Base-by-base conservation (phyloP, 331 rosid species). In the Malus hybrid region DNA sequence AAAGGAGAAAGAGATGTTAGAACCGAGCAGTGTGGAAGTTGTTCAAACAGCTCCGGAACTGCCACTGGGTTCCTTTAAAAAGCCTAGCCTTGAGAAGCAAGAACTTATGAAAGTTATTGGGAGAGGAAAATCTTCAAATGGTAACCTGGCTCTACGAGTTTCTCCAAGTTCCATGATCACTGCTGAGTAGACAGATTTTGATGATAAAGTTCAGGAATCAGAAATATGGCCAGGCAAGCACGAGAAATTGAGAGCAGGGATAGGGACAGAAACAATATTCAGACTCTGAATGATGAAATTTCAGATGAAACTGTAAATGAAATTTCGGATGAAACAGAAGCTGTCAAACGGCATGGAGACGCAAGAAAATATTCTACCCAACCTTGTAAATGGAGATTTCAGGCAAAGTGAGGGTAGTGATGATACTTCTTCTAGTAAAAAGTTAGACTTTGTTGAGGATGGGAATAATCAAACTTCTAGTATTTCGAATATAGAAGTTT, bases 71-170 rank as follows among this genome's bases (percentile, higher is more conserved):
- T 65, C 86, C 20, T 22, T 77, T 29, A 80, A 82, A 75, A 92
- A 80, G 80, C 99, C 97, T 10, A 81, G 68, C 77, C 74, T 94
- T 68, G 97, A 94, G 71, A 86, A 82, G 86, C 86, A 92, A 67
- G 79, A 82, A 68, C 96, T 90, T 66, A 82, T 81, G 88, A 81
- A 82, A 48, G 82, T 55, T 72, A 86, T 90, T 68, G 62, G 76
- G 10, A 89, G 83, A 68, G 92, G 86, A 78, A 92, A 87, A 75
- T 80, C 48, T 44, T 64, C 79, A 64, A 20, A 72, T 62, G 84
- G 82, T 78, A 78, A 78, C 78, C 69, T 63, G 67, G 75, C 82
- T 44, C 68, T 81, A 22, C 78, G 24, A 18, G 80, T 76, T 75
- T 70, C 84, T 12, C 71, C 81, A 29, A 76, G 44, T 80, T 63